Evolutionary conservation across 2,329 filamentous ascomycete species (phyloP), one percentile per base, ranked within the genome.

Genomic region (Piedraia hortae): DNA sequence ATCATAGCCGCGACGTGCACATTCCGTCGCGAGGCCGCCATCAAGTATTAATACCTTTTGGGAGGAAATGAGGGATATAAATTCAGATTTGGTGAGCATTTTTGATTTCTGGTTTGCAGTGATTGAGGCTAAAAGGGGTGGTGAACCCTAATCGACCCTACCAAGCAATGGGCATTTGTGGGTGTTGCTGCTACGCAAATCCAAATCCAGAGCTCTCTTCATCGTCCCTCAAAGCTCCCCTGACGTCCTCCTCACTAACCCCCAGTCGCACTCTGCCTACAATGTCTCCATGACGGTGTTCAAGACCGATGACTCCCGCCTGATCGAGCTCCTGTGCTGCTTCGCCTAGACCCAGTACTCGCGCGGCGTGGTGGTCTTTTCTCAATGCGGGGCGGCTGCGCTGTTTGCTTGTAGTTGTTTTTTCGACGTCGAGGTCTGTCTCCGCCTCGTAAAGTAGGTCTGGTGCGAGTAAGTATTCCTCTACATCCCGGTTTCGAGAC

Each of bases 201-300:
- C 75, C 74, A 37, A 90, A 52, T 17, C 71, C 68, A 44, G 68
- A 78, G 24, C 88, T 68, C 39, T 91, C 77, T 5, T 62, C 62
- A 48, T 97, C 85, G 32, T 90, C 80, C 27, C 70, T 65, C 34
- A 93, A 65, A 14, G 82, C 85, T 41, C 77, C 60, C 40, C 70
- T 70, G 13, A 97, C 64, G 46, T 97, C 82, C 37, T 93, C 82
- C 28, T 90, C 75, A 7, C 74, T 72, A 32, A 93, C 68, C 11
- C 74, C 66, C 25, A 97, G 53, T 25, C 82, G 59, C 18, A 97
- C 62, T 44, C 88, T 80, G 25, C 77, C 82, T 11, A 75, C 77
- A 19, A 85, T 57, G 41, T 93, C 82, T 0, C 78, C 70, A 31
- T 66, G 66, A 27, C 53, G 47, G 3, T 62, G 62, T 43, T 97